These are phyloP conservation scores for Cordyceps farinosa DNA, from an alignment of 2,329 filamentous ascomycete genomes.

Conservation along the genomic window DNA sequence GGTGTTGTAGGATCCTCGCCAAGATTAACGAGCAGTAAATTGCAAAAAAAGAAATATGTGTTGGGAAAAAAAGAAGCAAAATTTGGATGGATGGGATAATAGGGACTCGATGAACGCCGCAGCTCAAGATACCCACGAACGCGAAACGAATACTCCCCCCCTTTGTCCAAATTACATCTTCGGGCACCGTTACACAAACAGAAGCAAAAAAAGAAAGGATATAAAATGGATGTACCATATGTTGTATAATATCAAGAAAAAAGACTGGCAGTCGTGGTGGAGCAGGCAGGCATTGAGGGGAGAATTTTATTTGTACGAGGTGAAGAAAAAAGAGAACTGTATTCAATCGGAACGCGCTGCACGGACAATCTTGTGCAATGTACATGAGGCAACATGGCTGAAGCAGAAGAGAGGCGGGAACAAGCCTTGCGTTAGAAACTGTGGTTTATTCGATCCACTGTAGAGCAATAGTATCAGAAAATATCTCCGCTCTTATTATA, in stretches of 20 bases:
- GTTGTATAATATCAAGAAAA: conserved; percentile 10
- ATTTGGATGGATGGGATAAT: conserved; percentile 21
- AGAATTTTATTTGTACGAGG: neutral
- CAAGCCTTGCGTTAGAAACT: neutral
- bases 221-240: conserved; percentile 15
- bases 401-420: neutral
- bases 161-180: neutral
- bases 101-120: neutral
- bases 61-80: conserved; percentile 14
- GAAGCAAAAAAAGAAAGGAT: neutral
- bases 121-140: conserved; percentile 20
- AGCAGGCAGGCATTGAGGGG: neutral
- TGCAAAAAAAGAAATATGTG: neutral
- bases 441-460: neutral
- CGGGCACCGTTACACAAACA: neutral
- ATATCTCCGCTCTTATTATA: conserved; percentile 10
- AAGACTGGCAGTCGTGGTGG: neutral
- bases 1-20: conserved; percentile 71
- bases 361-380: neutral
- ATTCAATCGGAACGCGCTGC: neutral
- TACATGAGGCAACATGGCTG: neutral
- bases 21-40: conserved; percentile 88
- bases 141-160: neutral
- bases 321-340: neutral
- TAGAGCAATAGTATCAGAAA: neutral